Conservation (phyloP, 805 yeast species). For the Ogataea ganodermae region DNA sequence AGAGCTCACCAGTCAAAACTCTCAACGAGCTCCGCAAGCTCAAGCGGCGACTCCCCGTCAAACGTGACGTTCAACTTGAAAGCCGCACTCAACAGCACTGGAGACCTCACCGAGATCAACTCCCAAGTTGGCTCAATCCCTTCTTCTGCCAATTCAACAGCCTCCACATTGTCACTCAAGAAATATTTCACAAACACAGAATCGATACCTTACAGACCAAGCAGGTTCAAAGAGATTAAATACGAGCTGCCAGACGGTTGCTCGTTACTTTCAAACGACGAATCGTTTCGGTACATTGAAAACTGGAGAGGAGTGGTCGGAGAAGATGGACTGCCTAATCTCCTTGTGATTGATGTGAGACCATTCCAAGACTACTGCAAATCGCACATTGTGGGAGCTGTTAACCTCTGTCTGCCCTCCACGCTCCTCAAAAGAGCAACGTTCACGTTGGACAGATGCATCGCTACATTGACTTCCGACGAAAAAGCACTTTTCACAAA, state of each 20-base stretch:
- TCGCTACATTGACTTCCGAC: conserved; percentile 56
- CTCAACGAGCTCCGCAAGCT: not conserved
- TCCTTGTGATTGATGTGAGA: conserved; percentile 72
- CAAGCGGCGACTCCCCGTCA: conserved; percentile 5
- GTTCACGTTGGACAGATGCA: conserved; percentile 63
- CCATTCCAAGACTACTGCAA: conserved; percentile 74
- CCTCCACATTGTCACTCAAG: conserved; percentile 13
- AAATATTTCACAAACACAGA: conserved; percentile 20
- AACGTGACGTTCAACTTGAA: conserved; percentile 12
- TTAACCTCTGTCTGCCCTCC: conserved; percentile 87
- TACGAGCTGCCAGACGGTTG: conserved; percentile 27
- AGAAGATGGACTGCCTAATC: conserved; percentile 30
- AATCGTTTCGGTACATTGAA: conserved; percentile 21
- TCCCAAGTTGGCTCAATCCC: not conserved
- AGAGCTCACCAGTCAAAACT: conserved; percentile 5
- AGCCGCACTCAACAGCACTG: conserved; percentile 5
- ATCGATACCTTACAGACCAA: conserved; percentile 19
- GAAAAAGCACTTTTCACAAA: conserved; percentile 48
- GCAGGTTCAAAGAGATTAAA: conserved; percentile 27
- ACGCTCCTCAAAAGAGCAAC: conserved; percentile 77
- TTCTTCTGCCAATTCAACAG: conserved; percentile 2
- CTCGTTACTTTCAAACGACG: conserved; percentile 19
- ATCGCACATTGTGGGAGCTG: conserved; percentile 57
- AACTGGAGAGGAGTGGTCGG: conserved; percentile 22
- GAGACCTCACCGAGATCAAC: conserved; percentile 1